A percentile compares a stretch with the other conserved stretches of the same genome.
These are phyloP conservation scores for Aspergillus brasiliensis DNA, from an alignment of 2,329 filamentous ascomycete genomes.

Conservation along the genomic window DNA sequence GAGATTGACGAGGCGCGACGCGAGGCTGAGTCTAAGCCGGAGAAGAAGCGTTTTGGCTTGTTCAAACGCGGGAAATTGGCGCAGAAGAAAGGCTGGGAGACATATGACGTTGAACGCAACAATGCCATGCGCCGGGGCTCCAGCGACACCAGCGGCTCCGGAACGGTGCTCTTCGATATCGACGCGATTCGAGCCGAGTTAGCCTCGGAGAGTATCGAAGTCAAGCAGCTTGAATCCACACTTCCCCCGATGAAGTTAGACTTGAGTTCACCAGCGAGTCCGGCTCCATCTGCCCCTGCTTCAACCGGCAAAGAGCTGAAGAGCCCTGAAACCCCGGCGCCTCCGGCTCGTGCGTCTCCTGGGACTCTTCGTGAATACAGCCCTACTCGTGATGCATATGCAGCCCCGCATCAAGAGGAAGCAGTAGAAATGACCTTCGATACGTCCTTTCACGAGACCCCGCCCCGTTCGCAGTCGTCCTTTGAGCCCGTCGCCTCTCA, in stretches of 20 bases:
- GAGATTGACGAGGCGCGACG: slow-evolving; percentile 95
- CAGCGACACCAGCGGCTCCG: slow-evolving; percentile 31
- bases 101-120: slow-evolving; percentile 70
- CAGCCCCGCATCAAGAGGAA: slow-evolving; percentile 30
- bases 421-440: slow-evolving; percentile 72
- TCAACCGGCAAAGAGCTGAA: slow-evolving; percentile 43
- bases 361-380: slow-evolving; percentile 19
- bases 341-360: slow-evolving; percentile 23
- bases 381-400: slow-evolving; percentile 13
- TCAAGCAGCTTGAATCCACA: slow-evolving; percentile 83
- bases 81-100: slow-evolving; percentile 89
- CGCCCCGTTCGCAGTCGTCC: slow-evolving; percentile 23
- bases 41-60: slow-evolving; percentile 71
- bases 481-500: slow-evolving; percentile 16
- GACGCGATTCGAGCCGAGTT: slow-evolving; percentile 90
- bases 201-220: slow-evolving; percentile 68
- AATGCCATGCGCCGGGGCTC: slow-evolving; percentile 31
- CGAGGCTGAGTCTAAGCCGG: slow-evolving; percentile 77
- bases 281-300: slow-evolving; percentile 21
- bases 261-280: slow-evolving; percentile 38
- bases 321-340: slow-evolving; percentile 42
- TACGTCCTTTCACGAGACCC: slow-evolving; percentile 56
- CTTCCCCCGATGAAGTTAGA: slow-evolving; percentile 87
- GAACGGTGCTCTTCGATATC: slow-evolving; percentile 82
- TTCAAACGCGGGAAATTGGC: slow-evolving; percentile 75